A percentile compares a stretch with the other conserved stretches of the same genome.
These are phyloP conservation scores for Breviolum minutum DNA, from an alignment of 73 alveolate genomes.

Conservation along the genomic window DNA sequence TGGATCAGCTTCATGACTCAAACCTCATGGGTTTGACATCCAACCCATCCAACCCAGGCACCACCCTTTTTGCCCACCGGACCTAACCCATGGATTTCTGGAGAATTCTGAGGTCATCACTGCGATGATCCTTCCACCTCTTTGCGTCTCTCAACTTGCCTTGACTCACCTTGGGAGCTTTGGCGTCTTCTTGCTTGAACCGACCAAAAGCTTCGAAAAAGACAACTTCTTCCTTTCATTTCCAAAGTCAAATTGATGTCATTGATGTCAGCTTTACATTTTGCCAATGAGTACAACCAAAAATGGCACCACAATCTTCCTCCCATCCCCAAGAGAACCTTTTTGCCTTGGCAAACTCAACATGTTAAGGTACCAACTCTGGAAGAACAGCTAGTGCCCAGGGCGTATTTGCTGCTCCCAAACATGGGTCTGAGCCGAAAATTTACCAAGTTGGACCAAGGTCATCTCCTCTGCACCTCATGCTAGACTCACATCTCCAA, in stretches of 20 bases:
- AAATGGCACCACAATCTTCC: background rate
- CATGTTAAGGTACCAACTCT: background rate
- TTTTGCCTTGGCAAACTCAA: background rate
- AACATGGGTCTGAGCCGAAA: slow-evolving; percentile 60
- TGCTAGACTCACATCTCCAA: too few relatives aligned
- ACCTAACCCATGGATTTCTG: background rate
- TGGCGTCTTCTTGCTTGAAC: too few relatives aligned
- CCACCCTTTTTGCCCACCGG: too few relatives aligned
- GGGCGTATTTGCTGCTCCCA: slow-evolving; percentile 64
- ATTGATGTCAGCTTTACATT: too few relatives aligned
- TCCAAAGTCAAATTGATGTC: too few relatives aligned
- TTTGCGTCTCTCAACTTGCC: background rate
- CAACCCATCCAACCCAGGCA: background rate
- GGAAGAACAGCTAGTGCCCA: slow-evolving; percentile 4
- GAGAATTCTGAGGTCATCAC: background rate
- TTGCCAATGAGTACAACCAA: too few relatives aligned
- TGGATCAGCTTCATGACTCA: slow-evolving; percentile 90
- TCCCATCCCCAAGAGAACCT: too few relatives aligned
- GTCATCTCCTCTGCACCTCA: too few relatives aligned
- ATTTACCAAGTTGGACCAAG: background rate
- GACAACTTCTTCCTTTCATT: too few relatives aligned
- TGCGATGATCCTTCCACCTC: slow-evolving; percentile 11
- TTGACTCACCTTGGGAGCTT: slow-evolving; percentile 3
- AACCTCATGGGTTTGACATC: background rate
- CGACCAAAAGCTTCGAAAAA: too few relatives aligned